A percentile compares a stretch with the other conserved stretches of the same genome.
These are phyloP conservation scores for Chlamydomonas incerta DNA, from an alignment of 139 green algal genomes.

Conservation along the genomic window DNA sequence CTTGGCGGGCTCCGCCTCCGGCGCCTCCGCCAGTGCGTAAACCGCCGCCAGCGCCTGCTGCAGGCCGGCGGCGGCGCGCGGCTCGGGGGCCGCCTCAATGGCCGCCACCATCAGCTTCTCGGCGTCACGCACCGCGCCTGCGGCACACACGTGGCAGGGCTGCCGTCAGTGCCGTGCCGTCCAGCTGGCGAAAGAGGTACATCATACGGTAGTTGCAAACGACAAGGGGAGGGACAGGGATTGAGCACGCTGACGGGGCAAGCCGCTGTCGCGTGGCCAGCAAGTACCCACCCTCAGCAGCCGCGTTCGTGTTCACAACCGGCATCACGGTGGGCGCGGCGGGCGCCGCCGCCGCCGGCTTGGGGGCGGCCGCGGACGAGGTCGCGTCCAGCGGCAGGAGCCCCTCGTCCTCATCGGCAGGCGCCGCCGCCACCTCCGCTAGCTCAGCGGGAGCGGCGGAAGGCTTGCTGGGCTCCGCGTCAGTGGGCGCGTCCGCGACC, in stretches of 20 bases:
- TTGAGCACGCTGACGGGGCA: too few relatives aligned
- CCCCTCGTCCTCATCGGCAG: slow-evolving; percentile 1
- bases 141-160: too few relatives aligned
- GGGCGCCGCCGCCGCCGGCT: slow-evolving; percentile 1
- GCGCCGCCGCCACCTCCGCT: background rate
- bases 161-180: too few relatives aligned
- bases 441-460: background rate
- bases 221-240: too few relatives aligned
- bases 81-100: background rate
- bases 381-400: slow-evolving; percentile 12
- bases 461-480: background rate
- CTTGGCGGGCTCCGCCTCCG: background rate
- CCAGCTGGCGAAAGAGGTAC: too few relatives aligned
- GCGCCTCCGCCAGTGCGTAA: background rate
- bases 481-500: background rate
- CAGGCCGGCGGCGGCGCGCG: background rate
- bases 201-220: too few relatives aligned
- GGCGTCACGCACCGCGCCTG: slow-evolving; percentile 18
- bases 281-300: background rate
- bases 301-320: background rate
- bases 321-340: background rate
- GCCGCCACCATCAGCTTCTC: background rate
- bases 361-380: background rate
- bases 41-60: slow-evolving; percentile 15
- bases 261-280: too few relatives aligned